Conservation (phyloP, 2,329 filamentous ascomycete species). For the Didymella arachidicola region DNA sequence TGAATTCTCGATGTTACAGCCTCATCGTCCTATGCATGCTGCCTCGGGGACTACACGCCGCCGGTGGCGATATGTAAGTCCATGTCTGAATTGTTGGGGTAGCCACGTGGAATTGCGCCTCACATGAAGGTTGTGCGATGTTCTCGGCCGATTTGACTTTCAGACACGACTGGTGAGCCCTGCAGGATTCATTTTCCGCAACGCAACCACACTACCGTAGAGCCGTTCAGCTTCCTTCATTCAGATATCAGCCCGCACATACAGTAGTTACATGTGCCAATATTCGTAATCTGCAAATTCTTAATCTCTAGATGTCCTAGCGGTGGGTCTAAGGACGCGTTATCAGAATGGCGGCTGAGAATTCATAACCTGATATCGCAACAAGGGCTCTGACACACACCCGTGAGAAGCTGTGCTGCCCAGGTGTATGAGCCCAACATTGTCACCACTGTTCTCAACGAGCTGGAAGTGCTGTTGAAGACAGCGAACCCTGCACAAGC, state of each 20-base stretch:
- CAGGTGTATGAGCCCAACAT: not conserved
- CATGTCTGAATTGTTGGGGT: not conserved
- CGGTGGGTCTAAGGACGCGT: not conserved
- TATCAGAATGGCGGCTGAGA: not conserved
- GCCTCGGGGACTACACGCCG: not conserved
- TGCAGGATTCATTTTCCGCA: not conserved
- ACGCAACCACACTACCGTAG: not conserved
- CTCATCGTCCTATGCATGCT: constrained; percentile 1
- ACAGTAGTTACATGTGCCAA: too few species aligned
- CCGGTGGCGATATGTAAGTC: not conserved
- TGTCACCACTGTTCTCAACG: not conserved
- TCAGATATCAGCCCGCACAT: not conserved
- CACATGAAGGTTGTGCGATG: not conserved
- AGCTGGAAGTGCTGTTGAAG: not conserved
- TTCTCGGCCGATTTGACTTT: not conserved
- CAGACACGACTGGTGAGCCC: not conserved
- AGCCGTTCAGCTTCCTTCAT: not conserved
- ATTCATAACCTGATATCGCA: not conserved
- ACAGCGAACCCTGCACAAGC: not conserved
- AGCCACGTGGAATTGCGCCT: constrained; percentile 1
- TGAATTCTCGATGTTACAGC: constrained; percentile 9
- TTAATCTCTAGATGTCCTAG: too few species aligned
- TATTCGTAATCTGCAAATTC: too few species aligned
- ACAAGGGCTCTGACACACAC: not conserved
- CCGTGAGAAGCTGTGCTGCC: too few species aligned